phyloP scores from a whole-genome alignment of 768 basidiomycete genomes.

The Mrakia frigida region DNA sequence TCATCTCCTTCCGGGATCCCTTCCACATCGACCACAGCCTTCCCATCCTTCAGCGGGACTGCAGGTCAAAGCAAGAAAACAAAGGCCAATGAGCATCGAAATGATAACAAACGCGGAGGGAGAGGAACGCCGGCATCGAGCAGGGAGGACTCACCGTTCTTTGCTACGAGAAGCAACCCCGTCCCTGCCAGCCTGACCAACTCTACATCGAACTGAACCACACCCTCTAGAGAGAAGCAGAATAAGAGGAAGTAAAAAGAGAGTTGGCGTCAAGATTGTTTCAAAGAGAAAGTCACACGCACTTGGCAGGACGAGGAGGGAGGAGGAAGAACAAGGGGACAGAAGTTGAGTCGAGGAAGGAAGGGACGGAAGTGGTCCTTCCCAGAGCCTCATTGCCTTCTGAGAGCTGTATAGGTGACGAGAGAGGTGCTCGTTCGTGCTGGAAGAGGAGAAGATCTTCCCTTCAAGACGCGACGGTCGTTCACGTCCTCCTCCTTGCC shows the following conservation, averaged over 20 bases:
- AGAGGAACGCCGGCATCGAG: neutral
- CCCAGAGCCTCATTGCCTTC: too few species aligned
- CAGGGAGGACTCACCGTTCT: slow-evolving; percentile 21
- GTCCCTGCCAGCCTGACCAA: slow-evolving; percentile 22
- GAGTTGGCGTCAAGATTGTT: neutral
- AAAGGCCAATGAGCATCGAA: neutral
- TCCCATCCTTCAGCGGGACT: slow-evolving; percentile 19
- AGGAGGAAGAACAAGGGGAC: too few species aligned
- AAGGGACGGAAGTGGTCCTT: too few species aligned
- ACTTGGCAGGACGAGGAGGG: too few species aligned
- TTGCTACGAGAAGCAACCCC: slow-evolving; percentile 26
- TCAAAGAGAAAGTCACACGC: too few species aligned
- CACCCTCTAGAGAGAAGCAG: neutral
- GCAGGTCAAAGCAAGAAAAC: neutral
- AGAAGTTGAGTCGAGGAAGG: too few species aligned
- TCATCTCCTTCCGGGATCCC: slow-evolving; percentile 32
- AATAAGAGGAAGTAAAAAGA: neutral
- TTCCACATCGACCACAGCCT: slow-evolving; percentile 26
- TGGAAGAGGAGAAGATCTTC: neutral
- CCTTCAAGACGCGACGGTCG: neutral
- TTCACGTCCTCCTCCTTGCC: neutral
- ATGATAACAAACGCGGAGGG: neutral
- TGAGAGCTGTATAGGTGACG: too few species aligned
- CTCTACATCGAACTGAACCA: slow-evolving; percentile 33
- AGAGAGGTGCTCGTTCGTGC: neutral